Percentiles rank a stretch among this genome's conserved stretches.
phyloP scores from a whole-genome alignment of 495 filamentous ascomycete species.

The Aspergillus homomorphus region DNA sequence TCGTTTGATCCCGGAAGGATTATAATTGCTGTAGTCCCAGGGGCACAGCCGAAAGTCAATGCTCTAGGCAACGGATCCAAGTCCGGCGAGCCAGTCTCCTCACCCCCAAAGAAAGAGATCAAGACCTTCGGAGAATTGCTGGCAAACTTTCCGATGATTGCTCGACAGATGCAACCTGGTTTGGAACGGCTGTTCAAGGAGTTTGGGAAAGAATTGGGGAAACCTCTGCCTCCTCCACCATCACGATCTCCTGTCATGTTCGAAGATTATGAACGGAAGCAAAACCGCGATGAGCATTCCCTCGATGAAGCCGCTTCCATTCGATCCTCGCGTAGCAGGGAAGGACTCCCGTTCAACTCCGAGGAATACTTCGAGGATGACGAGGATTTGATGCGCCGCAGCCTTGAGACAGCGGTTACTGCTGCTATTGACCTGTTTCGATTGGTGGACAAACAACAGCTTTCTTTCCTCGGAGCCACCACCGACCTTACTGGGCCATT shows the following conservation, averaged over 20 bases:
- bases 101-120: constrained; percentile 79
- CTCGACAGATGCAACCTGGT: constrained; percentile 91
- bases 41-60: constrained; percentile 31
- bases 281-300: constrained; percentile 24
- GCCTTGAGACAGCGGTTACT: constrained; percentile 86
- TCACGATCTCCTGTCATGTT: constrained; percentile 51
- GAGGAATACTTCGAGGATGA: constrained; percentile 70
- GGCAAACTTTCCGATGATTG: constrained; percentile 93
- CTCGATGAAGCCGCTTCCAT: constrained; percentile 35
- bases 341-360: constrained; percentile 45
- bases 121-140: constrained; percentile 87
- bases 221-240: constrained; percentile 74
- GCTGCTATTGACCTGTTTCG: constrained; percentile 95
- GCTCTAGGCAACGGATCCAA: constrained; percentile 32
- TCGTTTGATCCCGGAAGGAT: constrained; percentile 72
- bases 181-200: constrained; percentile 87
- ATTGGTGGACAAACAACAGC: constrained; percentile 88
- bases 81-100: constrained; percentile 32
- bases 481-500: constrained; percentile 91
- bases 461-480: constrained; percentile 85
- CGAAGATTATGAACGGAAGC: constrained; percentile 26
- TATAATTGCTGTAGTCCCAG: constrained; percentile 55
- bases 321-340: constrained; percentile 32
- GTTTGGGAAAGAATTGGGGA: constrained; percentile 81
- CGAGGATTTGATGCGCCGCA: constrained; percentile 79